Conservation (phyloP, 2,329 filamentous ascomycete species). For the Mycocentrospora acerina region DNA sequence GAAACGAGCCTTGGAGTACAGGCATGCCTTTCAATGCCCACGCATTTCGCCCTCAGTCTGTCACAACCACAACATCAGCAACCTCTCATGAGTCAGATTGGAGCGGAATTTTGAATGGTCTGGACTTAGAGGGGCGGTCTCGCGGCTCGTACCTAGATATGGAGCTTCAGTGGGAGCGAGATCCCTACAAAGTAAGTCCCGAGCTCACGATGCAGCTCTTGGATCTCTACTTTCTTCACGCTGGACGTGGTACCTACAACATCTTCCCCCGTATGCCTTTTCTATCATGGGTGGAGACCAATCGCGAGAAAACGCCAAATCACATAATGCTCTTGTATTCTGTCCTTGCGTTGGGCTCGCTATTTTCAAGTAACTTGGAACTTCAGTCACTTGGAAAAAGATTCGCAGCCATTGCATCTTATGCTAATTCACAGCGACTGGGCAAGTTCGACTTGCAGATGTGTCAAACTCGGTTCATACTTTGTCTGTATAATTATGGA, state of each 20-base stretch:
- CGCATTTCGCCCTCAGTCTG: constrained; percentile 26
- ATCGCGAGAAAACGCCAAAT: constrained; percentile 51
- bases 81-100: constrained; percentile 38
- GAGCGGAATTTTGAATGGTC: constrained; percentile 33
- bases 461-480: constrained; percentile 66
- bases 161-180: constrained; percentile 49
- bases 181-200: constrained; percentile 56
- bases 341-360: constrained; percentile 58
- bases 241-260: constrained; percentile 56
- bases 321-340: constrained; percentile 64
- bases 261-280: constrained; percentile 60
- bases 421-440: constrained; percentile 55
- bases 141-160: constrained; percentile 35
- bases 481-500: constrained; percentile 67
- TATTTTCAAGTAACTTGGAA: constrained; percentile 54
- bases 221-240: constrained; percentile 58
- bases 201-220: constrained; percentile 54
- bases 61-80: constrained; percentile 30
- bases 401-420: constrained; percentile 59
- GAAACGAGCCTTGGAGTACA: constrained; percentile 31
- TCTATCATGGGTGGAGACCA: constrained; percentile 54
- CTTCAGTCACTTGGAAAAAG: constrained; percentile 48
- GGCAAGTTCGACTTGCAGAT: constrained; percentile 62
- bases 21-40: constrained; percentile 28
- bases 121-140: constrained; percentile 28